These are phyloP conservation scores for Tricladium varicosporioides DNA, from an alignment of 2,329 filamentous ascomycete genomes.

Conservation along the genomic window DNA sequence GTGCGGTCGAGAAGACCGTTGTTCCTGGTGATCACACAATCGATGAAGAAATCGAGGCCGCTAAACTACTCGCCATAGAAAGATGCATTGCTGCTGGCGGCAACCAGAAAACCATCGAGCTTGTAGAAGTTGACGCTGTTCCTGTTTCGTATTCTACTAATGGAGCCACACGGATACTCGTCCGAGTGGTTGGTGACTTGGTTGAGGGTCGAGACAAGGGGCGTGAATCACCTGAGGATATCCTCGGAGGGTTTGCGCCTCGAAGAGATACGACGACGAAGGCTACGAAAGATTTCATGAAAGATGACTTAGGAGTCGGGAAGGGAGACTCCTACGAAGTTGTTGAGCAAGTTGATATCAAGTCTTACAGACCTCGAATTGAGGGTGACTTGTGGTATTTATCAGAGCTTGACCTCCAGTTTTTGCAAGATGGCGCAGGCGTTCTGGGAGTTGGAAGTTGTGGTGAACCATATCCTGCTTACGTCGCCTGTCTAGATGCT, in stretches of 20 bases:
- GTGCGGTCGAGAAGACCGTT: slow-evolving; percentile 28
- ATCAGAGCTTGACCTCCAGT: slow-evolving; percentile 55
- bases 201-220: slow-evolving; percentile 17
- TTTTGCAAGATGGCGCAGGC: slow-evolving; percentile 57
- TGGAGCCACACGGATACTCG: slow-evolving; percentile 27
- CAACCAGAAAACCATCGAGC: slow-evolving; percentile 25
- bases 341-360: slow-evolving; percentile 22
- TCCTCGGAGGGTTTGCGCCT: not conserved
- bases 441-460: slow-evolving; percentile 61
- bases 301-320: not conserved
- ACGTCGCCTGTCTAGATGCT: slow-evolving; percentile 40
- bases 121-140: slow-evolving; percentile 31
- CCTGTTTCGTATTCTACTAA: slow-evolving; percentile 32
- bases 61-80: slow-evolving; percentile 25
- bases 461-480: slow-evolving; percentile 46
- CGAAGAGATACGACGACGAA: too few species aligned
- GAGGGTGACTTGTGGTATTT: slow-evolving; percentile 54
- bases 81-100: slow-evolving; percentile 30
- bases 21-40: slow-evolving; percentile 25
- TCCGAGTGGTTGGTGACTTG: slow-evolving; percentile 31
- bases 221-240: slow-evolving; percentile 3
- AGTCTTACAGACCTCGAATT: slow-evolving; percentile 43
- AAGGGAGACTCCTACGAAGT: slow-evolving; percentile 30
- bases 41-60: slow-evolving; percentile 26
- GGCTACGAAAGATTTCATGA: too few species aligned